These are phyloP conservation scores for Circinella minor DNA, from an alignment of 371 early-diverging fungal genomes.

Conservation along the genomic window DNA sequence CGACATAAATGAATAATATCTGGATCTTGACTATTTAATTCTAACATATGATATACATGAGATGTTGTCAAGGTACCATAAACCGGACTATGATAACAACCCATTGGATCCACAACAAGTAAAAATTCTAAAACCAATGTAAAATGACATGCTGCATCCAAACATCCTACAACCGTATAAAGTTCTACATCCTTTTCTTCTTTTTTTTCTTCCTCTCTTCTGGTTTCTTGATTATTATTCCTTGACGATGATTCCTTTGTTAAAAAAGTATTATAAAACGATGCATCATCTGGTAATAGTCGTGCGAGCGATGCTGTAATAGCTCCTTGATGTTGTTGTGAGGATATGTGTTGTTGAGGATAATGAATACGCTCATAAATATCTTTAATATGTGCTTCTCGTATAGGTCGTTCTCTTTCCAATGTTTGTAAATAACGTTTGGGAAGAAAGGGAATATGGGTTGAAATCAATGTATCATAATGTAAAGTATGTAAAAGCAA, in stretches of 20 bases:
- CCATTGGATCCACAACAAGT: slow-evolving; percentile 29
- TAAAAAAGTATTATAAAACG: not conserved
- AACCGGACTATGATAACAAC: slow-evolving; percentile 45
- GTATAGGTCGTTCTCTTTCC: slow-evolving; percentile 26
- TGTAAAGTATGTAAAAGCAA: slow-evolving; percentile 37
- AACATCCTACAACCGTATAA: slow-evolving; percentile 29
- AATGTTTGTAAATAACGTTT: slow-evolving; percentile 28
- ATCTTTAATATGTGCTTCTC: slow-evolving; percentile 25
- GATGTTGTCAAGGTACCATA: slow-evolving; percentile 35
- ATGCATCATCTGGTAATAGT: slow-evolving; percentile 1
- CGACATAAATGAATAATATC: slow-evolving; percentile 36
- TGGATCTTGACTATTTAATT: slow-evolving; percentile 20
- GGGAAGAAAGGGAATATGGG: slow-evolving; percentile 44
- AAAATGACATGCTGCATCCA: slow-evolving; percentile 32
- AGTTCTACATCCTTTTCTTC: slow-evolving; percentile 21
- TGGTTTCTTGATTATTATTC: too few species aligned
- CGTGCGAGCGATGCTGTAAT: not conserved
- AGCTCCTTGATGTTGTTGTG: not conserved
- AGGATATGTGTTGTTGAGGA: not conserved
- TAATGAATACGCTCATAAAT: slow-evolving; percentile 30
- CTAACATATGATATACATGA: slow-evolving; percentile 35
- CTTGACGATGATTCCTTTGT: too few species aligned
- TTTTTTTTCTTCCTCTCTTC: too few species aligned
- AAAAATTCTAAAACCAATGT: slow-evolving; percentile 41
- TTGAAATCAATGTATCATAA: slow-evolving; percentile 36